A percentile compares a stretch with the other conserved stretches of the same genome.
phyloP scores from a whole-genome alignment of 2,329 filamentous ascomycete genomes.

The Teratosphaeria pseudoeucalypti region DNA sequence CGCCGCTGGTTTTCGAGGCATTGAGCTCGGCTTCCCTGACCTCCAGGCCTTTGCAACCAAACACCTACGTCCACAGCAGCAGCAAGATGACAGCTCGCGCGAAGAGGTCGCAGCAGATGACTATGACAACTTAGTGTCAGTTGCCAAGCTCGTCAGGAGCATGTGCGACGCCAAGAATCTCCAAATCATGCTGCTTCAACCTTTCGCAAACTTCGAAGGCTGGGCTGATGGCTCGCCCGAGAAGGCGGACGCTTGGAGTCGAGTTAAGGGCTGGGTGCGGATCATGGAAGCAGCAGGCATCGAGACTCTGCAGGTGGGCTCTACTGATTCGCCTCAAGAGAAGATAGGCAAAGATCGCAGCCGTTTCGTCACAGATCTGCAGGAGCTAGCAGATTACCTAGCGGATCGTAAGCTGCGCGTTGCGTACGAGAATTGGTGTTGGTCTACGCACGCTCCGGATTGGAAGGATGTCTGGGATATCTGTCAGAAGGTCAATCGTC shows the following conservation, averaged over 20 bases:
- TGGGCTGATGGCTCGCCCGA: constrained; percentile 52
- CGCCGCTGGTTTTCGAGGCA: constrained; percentile 54
- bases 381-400: constrained; percentile 53
- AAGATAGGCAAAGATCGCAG: constrained; percentile 43
- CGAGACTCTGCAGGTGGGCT: constrained; percentile 59
- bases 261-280: constrained; percentile 56
- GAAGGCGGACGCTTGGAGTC: constrained; percentile 50
- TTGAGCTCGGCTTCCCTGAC: constrained; percentile 68
- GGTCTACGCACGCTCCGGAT: constrained; percentile 57
- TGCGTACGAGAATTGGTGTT: constrained; percentile 77
- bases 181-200: constrained; percentile 61
- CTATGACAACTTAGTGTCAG: constrained; percentile 47
- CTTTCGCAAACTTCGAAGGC: constrained; percentile 68
- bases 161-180: constrained; percentile 47
- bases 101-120: constrained; percentile 45
- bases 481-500: constrained; percentile 49
- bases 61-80: constrained; percentile 32
- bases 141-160: constrained; percentile 44
- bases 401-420: constrained; percentile 48
- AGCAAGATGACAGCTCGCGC: constrained; percentile 3
- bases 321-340: constrained; percentile 49
- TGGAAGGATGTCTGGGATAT: constrained; percentile 65
- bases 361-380: constrained; percentile 50
- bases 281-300: constrained; percentile 62
- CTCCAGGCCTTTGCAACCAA: constrained; percentile 52